These are phyloP conservation scores for Mycena pura DNA, from an alignment of 768 basidiomycete genomes.

Conservation along the genomic window DNA sequence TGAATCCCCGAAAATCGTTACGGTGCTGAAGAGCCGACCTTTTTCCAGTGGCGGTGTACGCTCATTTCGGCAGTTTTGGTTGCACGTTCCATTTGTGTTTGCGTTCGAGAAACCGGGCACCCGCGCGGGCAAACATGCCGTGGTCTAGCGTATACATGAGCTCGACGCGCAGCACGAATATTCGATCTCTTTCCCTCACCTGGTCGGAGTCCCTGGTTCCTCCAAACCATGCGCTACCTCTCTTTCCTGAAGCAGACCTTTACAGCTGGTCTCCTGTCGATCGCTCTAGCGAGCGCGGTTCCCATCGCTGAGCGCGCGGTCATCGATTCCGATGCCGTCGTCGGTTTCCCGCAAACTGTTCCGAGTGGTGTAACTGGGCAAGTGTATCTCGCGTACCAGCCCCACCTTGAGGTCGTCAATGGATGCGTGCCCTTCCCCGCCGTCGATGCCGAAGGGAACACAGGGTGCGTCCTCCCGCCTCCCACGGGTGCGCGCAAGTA, in stretches of 20 bases:
- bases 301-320: neutral
- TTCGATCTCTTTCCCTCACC: neutral
- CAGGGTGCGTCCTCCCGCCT: neutral
- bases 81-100: no score
- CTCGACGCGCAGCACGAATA: no score
- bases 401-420: conserved; percentile 5
- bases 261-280: neutral
- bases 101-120: no score
- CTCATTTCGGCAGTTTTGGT: no score
- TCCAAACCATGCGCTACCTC: neutral
- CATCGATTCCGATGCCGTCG: neutral
- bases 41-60: no score
- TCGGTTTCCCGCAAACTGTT: conserved; percentile 1
- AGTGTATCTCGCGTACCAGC: conserved; percentile 13
- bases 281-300: neutral
- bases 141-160: no score
- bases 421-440: conserved; percentile 13
- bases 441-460: conserved; percentile 12
- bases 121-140: no score
- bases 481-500: neutral
- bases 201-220: no score
- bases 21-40: no score
- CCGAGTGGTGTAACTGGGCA: neutral
- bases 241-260: neutral
- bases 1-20: no score